Percentiles rank a stretch among this genome's conserved stretches.
phyloP scores from a whole-genome alignment of 1,139 yeast species.

The Diutina siamensis region DNA sequence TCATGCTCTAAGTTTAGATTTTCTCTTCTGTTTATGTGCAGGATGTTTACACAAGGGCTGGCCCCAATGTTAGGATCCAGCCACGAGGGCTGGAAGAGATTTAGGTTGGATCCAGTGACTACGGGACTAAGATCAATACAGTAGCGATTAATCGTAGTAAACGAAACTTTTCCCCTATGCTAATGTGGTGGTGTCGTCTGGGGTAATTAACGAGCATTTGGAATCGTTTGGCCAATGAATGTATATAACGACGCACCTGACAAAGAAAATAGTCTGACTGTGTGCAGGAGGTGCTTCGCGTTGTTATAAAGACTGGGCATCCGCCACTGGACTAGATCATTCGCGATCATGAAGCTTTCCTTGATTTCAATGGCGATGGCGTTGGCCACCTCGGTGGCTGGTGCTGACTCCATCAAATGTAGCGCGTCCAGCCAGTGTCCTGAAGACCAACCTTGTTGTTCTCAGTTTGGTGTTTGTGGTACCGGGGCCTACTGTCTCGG shows the following conservation, averaged over 20 bases:
- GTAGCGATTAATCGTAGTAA: too few relatives aligned
- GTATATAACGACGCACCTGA: too few relatives aligned
- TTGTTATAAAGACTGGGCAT: background rate
- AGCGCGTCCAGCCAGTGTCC: slow-evolving; percentile 49
- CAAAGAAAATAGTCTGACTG: too few relatives aligned
- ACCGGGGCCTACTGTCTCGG: slow-evolving; percentile 71
- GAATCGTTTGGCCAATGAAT: too few relatives aligned
- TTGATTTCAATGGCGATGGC: background rate
- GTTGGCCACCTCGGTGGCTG: slow-evolving; percentile 1
- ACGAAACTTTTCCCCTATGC: too few relatives aligned
- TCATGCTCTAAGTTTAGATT: background rate
- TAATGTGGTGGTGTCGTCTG: too few relatives aligned
- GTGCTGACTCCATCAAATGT: slow-evolving; percentile 24
- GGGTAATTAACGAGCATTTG: too few relatives aligned
- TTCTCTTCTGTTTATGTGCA: background rate
- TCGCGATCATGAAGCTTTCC: background rate
- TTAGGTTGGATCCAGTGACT: background rate
- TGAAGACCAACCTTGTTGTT: slow-evolving; percentile 64
- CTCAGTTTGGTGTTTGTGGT: slow-evolving; percentile 79
- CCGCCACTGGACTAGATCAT: background rate
- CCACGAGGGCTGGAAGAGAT: too few relatives aligned
- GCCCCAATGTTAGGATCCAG: background rate
- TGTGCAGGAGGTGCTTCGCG: background rate
- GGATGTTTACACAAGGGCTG: background rate
- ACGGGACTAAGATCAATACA: too few relatives aligned